Evolutionary conservation across 192 early-diverging fungal genomes (phyloP).

Genomic region (Dimargaris cristalligena): DNA sequence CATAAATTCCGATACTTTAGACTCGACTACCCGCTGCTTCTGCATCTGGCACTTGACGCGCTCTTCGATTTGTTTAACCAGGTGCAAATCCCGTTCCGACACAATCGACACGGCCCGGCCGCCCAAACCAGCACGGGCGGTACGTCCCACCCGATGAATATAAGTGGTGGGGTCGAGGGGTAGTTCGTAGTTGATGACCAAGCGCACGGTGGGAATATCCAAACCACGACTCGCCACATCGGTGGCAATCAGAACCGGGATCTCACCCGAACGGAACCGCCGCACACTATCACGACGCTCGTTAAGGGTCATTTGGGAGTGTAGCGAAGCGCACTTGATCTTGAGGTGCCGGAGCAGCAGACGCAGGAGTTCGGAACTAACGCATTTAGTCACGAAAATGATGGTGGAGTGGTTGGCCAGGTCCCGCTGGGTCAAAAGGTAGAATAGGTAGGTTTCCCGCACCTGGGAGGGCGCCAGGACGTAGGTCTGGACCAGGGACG

Average conservation of each 20-base stretch:
- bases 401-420: conserved; percentile 49
- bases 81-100: conserved; percentile 66
- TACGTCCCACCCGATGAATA: conserved; percentile 95
- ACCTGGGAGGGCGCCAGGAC: conserved; percentile 86
- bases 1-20: conserved; percentile 67
- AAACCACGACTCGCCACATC: conserved; percentile 97
- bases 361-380: conserved; percentile 65
- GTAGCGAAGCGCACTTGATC: conserved; percentile 74
- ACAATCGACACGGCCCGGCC: conserved; percentile 81
- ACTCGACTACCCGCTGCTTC: conserved; percentile 60
- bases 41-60: conserved; percentile 68
- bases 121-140: conserved; percentile 86
- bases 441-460: conserved; percentile 69
- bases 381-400: conserved; percentile 80
- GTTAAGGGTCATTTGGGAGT: conserved; percentile 83
- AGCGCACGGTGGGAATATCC: conserved; percentile 86
- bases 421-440: conserved; percentile 47
- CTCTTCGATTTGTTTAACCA: conserved; percentile 82
- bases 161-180: conserved; percentile 92
- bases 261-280: conserved; percentile 77
- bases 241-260: conserved; percentile 82
- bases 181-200: conserved; percentile 92
- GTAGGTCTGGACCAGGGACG: conserved; percentile 73
- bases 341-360: conserved; percentile 85
- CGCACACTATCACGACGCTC: conserved; percentile 80